Percentiles rank a stretch among this genome's conserved stretches.
Conservation (phyloP, 2,329 filamentous ascomycete species). For the Huntiella bhutanensis region DNA sequence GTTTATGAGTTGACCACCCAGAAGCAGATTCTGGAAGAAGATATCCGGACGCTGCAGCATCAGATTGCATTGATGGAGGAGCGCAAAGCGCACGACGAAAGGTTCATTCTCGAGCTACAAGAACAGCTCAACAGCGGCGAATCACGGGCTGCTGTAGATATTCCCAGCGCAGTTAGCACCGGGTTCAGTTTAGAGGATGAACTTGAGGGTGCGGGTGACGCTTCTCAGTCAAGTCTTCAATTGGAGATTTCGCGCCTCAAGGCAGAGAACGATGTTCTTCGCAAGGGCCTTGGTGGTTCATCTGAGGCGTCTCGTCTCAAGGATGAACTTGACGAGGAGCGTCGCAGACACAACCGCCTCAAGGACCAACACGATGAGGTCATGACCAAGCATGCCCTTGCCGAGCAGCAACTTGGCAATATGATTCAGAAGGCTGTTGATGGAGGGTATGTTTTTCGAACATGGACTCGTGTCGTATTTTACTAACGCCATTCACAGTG, state of each 20-base stretch:
- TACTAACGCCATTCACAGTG: slow-evolving; percentile 8
- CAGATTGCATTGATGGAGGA: slow-evolving; percentile 29
- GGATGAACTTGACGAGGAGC: slow-evolving; percentile 35
- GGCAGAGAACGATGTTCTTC: slow-evolving; percentile 41
- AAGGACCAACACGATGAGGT: slow-evolving; percentile 36
- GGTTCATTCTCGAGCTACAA: slow-evolving; percentile 37
- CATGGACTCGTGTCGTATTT: background rate
- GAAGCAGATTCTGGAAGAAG: slow-evolving; percentile 27
- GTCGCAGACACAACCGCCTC: slow-evolving; percentile 29
- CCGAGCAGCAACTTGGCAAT: slow-evolving; percentile 37
- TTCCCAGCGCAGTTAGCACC: background rate
- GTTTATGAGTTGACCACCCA: slow-evolving; percentile 20
- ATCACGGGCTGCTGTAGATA: slow-evolving; percentile 14
- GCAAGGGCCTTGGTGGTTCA: slow-evolving; percentile 32
- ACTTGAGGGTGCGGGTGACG: slow-evolving; percentile 19
- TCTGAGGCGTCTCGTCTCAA: slow-evolving; percentile 36
- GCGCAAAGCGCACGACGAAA: slow-evolving; percentile 31
- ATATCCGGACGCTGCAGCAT: slow-evolving; percentile 25
- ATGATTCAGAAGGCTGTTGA: slow-evolving; percentile 30
- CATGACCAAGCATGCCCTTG: slow-evolving; percentile 37
- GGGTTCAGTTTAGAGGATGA: slow-evolving; percentile 37
- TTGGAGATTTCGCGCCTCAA: slow-evolving; percentile 39
- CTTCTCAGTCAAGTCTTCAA: slow-evolving; percentile 21
- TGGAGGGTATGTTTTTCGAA: slow-evolving; percentile 23
- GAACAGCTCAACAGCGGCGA: slow-evolving; percentile 29